Percentiles rank a stretch among this genome's conserved stretches.
Evolutionary conservation across 2,329 filamentous ascomycete species (phyloP).

Genomic region (Diplodia mutila): DNA sequence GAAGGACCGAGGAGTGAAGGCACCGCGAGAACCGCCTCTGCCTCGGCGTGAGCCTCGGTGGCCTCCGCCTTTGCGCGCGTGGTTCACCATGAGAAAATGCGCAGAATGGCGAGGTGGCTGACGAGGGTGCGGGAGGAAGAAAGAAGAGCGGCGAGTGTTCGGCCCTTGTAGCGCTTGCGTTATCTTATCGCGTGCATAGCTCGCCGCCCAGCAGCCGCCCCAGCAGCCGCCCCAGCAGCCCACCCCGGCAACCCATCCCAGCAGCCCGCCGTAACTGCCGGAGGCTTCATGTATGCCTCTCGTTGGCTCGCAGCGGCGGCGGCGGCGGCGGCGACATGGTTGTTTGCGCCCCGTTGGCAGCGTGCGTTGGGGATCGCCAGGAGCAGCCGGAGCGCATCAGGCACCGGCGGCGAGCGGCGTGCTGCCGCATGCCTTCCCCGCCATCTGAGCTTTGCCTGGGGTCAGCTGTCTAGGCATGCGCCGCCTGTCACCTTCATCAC

Average conservation of each 20-base stretch:
- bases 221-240: neutral
- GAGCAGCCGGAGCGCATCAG: neutral
- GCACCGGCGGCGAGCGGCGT: slow-evolving; percentile 6
- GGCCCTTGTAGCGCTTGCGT: neutral
- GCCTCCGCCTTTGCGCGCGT: slow-evolving; percentile 17
- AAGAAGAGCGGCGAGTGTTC: slow-evolving; percentile 12
- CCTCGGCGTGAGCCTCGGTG: neutral
- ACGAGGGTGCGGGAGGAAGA: neutral
- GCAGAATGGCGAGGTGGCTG: neutral
- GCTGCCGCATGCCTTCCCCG: slow-evolving; percentile 16
- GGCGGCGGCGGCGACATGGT: neutral
- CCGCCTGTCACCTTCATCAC: slow-evolving; percentile 19
- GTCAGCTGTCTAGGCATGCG: slow-evolving; percentile 25
- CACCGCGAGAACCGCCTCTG: neutral
- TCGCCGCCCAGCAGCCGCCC: neutral
- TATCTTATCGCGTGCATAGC: slow-evolving; percentile 18
- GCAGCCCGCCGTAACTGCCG: neutral
- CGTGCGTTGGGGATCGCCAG: neutral
- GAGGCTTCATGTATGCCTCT: neutral
- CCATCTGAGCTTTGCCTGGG: slow-evolving; percentile 18
- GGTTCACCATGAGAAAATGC: slow-evolving; percentile 14
- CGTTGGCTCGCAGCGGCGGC: neutral
- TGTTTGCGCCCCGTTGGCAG: neutral
- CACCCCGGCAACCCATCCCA: neutral
- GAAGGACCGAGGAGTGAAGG: neutral